Evolutionary conservation across 371 early-diverging fungal genomes (phyloP).

Genomic region (Mitosporidium daphniae): DNA sequence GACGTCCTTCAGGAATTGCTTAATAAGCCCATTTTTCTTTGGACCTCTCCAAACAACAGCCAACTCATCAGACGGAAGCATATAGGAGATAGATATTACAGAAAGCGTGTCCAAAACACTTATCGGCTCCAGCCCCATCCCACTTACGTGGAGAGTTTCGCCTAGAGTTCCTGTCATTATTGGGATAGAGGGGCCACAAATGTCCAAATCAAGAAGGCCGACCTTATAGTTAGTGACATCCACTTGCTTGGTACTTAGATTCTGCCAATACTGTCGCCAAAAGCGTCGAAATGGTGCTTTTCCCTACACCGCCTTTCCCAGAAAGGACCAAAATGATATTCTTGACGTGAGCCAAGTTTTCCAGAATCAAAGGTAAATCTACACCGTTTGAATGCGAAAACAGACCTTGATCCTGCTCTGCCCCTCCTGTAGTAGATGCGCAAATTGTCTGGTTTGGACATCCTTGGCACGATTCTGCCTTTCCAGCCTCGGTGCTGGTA

Average conservation of each 20-base stretch:
- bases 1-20: conserved; percentile 78
- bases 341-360: conserved; percentile 4
- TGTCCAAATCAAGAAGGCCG: conserved; percentile 87
- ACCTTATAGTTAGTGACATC: conserved; percentile 11
- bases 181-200: conserved; percentile 93
- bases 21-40: conserved; percentile 57
- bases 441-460: conserved; percentile 83
- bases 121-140: not conserved
- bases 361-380: not conserved
- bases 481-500: conserved; percentile 53
- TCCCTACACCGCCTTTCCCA: conserved; percentile 97
- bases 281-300: conserved; percentile 22
- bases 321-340: conserved; percentile 66
- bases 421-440: too few relatives aligned
- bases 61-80: conserved; percentile 46
- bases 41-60: conserved; percentile 96
- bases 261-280: conserved; percentile 12
- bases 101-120: conserved; percentile 10
- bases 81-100: conserved; percentile 77
- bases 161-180: conserved; percentile 29
- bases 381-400: too few relatives aligned
- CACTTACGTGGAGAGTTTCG: conserved; percentile 7
- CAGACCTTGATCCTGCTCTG: too few relatives aligned
- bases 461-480: conserved; percentile 56
- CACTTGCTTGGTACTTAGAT: conserved; percentile 1